Evolutionary conservation across 768 basidiomycete genomes (phyloP).

Genomic region (Agrocybe chaxingu): DNA sequence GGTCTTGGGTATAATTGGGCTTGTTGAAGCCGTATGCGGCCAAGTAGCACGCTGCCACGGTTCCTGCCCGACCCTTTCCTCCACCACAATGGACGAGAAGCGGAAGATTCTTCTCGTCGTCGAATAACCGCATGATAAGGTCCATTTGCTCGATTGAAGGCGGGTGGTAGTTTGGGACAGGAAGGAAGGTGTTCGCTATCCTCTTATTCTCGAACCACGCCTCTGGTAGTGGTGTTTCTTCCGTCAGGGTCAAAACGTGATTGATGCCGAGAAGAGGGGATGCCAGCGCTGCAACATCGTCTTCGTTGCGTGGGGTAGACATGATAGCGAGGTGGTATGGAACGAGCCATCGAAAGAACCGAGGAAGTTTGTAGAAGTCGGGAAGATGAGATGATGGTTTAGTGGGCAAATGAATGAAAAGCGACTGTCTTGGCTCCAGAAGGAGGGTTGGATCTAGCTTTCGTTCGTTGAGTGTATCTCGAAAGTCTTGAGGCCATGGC

Average conservation of each 20-base stretch:
- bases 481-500: conserved; percentile 39
- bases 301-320: conserved; percentile 51
- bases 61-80: conserved; percentile 62
- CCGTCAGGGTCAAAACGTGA: conserved; percentile 56
- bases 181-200: conserved; percentile 53
- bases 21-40: conserved; percentile 51
- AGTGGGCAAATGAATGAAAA: conserved; percentile 30
- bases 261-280: conserved; percentile 49
- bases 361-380: conserved; percentile 41
- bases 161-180: conserved; percentile 49
- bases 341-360: conserved; percentile 63
- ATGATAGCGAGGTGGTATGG: conserved; percentile 58
- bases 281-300: conserved; percentile 45
- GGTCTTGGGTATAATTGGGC: conserved; percentile 35
- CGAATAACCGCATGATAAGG: conserved; percentile 43
- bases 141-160: conserved; percentile 64
- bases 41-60: conserved; percentile 58
- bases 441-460: conserved; percentile 33
- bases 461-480: conserved; percentile 28
- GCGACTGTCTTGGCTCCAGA: conserved; percentile 36
- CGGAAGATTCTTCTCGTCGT: conserved; percentile 43
- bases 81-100: conserved; percentile 60
- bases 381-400: neutral
- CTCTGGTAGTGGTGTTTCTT: conserved; percentile 46
- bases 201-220: conserved; percentile 45